These are phyloP conservation scores for Anthoceros angustus DNA, from an alignment of 225 moss, liverwort and hornwort species.

Conservation along the genomic window DNA sequence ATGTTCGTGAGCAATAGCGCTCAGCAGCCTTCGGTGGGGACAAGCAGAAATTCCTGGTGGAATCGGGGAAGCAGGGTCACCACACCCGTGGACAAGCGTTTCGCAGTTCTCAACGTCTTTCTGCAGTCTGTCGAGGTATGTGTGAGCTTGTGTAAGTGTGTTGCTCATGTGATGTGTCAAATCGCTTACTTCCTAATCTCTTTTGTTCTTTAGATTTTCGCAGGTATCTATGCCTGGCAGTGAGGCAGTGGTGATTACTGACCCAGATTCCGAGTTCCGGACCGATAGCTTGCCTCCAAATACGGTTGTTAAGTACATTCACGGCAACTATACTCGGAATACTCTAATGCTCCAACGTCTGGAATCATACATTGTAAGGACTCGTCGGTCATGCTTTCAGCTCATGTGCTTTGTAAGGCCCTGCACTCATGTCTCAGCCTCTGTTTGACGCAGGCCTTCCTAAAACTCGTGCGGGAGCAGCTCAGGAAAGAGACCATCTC, in stretches of 20 bases:
- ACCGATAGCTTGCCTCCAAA: constrained; percentile 13
- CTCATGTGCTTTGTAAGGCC: constrained; percentile 9
- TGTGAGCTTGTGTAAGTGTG: background rate
- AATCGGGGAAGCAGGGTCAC: constrained; percentile 1
- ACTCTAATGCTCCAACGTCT: constrained; percentile 33
- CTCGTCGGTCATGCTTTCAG: background rate
- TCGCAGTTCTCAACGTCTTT: constrained; percentile 19
- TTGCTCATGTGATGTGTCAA: background rate
- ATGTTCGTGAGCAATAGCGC: background rate
- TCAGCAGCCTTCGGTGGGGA: too few species aligned
- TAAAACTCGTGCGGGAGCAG: constrained; percentile 14
- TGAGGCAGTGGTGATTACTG: constrained; percentile 15
- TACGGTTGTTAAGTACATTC: constrained; percentile 13
- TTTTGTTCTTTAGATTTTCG: constrained; percentile 7
- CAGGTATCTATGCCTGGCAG: constrained; percentile 32
- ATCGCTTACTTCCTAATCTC: background rate
- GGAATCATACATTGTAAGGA: constrained; percentile 26
- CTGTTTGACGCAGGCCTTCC: constrained; percentile 16
- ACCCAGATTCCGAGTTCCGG: constrained; percentile 10
- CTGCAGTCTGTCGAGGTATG: constrained; percentile 28
- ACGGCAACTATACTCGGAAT: constrained; percentile 9
- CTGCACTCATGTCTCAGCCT: background rate
- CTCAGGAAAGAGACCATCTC: background rate
- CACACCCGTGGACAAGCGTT: constrained; percentile 3
- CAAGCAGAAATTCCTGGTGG: background rate